These are phyloP conservation scores for Pisolithus albus DNA, from an alignment of 768 basidiomycete species.

Conservation along the genomic window DNA sequence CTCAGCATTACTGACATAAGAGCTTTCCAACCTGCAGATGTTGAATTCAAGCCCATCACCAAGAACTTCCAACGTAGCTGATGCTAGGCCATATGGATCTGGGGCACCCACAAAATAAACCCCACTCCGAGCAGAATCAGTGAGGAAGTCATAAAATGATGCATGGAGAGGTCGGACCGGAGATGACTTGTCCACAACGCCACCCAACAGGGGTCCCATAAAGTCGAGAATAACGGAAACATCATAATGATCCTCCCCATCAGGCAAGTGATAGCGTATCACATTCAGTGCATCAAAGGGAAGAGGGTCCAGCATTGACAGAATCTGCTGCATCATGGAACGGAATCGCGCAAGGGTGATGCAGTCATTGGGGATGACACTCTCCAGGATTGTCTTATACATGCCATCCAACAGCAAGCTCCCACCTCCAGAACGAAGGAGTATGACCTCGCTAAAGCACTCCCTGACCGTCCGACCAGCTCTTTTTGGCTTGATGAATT, in stretches of 20 bases:
- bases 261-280: not conserved
- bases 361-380: too few relatives aligned
- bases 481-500: too few relatives aligned
- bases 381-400: not conserved
- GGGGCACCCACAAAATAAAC: too few relatives aligned
- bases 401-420: not conserved
- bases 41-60: too few relatives aligned
- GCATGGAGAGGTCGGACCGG: conserved; percentile 18
- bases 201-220: conserved; percentile 6
- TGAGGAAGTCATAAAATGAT: conserved; percentile 24
- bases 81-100: too few relatives aligned
- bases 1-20: too few relatives aligned
- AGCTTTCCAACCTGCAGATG: too few relatives aligned
- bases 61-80: too few relatives aligned
- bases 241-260: not conserved
- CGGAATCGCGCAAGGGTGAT: too few relatives aligned
- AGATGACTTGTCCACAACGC: not conserved
- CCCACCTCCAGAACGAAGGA: too few relatives aligned
- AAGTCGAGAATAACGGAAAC: not conserved
- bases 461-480: too few relatives aligned
- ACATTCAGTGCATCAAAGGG: not conserved
- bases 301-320: not conserved
- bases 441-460: too few relatives aligned
- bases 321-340: not conserved
- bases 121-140: conserved; percentile 4